These are phyloP conservation scores for Umbellularia californica DNA, from an alignment of 164 flowering plant species.

Conservation along the genomic window DNA sequence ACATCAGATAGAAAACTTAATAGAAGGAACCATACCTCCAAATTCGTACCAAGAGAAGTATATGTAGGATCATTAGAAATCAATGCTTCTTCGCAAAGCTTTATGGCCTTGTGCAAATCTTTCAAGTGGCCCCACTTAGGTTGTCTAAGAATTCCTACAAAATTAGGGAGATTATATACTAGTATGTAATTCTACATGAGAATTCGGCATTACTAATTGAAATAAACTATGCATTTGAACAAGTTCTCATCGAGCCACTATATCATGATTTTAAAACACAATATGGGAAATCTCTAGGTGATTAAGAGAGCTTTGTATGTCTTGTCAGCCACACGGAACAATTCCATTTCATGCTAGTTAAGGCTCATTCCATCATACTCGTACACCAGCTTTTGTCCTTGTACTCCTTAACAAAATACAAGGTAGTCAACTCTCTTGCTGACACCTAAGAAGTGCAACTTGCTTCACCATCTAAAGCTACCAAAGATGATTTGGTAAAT, in stretches of 20 bases:
- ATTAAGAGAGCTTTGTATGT: background rate
- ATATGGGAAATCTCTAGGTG: background rate
- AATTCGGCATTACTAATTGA: background rate
- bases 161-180: background rate
- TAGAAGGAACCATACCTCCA: constrained; percentile 51
- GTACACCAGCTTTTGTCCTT: too few relatives aligned
- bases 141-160: constrained; percentile 66
- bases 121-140: constrained; percentile 95
- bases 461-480: too few relatives aligned
- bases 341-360: too few relatives aligned
- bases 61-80: constrained; percentile 67
- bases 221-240: background rate
- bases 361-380: too few relatives aligned
- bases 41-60: constrained; percentile 61
- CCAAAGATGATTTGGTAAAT: too few relatives aligned
- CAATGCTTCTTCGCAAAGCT: constrained; percentile 83
- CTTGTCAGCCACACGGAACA: background rate
- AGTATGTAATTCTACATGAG: background rate
- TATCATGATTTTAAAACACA: background rate
- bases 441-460: too few relatives aligned
- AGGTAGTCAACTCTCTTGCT: too few relatives aligned
- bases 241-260: background rate
- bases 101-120: constrained; percentile 85
- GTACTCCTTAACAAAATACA: too few relatives aligned
- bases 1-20: too few relatives aligned